phyloP scores from a whole-genome alignment of 2,329 filamentous ascomycete species.

The Aureobasidium sp. region DNA sequence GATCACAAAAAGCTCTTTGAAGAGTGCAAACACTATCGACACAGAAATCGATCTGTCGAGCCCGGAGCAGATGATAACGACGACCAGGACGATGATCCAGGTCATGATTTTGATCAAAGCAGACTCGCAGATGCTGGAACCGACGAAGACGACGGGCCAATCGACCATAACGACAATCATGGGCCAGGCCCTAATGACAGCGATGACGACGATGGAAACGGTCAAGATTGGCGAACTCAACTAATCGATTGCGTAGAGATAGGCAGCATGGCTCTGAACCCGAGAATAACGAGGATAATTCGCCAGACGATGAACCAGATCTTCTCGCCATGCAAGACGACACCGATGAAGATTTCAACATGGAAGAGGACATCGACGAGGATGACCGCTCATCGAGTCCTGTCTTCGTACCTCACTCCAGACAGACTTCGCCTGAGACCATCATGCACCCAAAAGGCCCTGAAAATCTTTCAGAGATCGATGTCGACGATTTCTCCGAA shows the following conservation, averaged over 20 bases:
- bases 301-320: background rate
- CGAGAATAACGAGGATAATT: background rate
- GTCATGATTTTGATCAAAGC: no score
- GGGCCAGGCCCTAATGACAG: no score
- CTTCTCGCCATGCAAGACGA: background rate
- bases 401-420: background rate
- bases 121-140: no score
- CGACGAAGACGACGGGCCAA: no score
- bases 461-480: no score
- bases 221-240: no score
- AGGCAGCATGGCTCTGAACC: background rate
- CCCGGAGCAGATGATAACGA: no score
- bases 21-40: background rate
- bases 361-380: background rate
- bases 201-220: background rate
- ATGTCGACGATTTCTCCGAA: background rate
- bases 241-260: no score
- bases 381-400: background rate
- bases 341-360: background rate
- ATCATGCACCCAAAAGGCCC: no score
- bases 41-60: no score
- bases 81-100: background rate
- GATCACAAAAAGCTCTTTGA: background rate
- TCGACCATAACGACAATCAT: background rate
- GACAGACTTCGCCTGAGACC: background rate